Conservation (phyloP, 2,329 filamentous ascomycete genomes). For the Aspergillus costaricaensis region DNA sequence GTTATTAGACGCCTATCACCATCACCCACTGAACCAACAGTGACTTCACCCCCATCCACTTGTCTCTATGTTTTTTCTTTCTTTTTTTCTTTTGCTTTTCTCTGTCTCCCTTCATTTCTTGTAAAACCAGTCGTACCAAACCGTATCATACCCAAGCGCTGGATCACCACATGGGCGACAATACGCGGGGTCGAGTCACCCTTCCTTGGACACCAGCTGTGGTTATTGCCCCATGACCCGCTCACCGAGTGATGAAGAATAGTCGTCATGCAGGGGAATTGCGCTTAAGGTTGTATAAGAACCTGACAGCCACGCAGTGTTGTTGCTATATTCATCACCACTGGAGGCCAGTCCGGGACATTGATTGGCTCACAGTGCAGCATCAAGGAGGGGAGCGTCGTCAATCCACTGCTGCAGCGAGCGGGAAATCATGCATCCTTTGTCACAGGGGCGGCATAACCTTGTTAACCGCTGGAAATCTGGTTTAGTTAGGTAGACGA, state of each 20-base stretch:
- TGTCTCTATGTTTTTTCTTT: no score
- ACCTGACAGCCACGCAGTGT: neutral
- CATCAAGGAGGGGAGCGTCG: no score
- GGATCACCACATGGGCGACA: neutral
- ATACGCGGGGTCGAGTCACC: neutral
- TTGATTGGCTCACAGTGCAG: neutral
- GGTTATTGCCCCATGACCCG: neutral
- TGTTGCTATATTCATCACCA: slow-evolving; percentile 3
- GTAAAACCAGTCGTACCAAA: neutral
- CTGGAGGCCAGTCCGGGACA: neutral
- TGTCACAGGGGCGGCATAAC: neutral
- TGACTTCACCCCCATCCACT: neutral
- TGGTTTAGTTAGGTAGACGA: no score
- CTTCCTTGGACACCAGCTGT: neutral
- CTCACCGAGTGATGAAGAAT: slow-evolving; percentile 1
- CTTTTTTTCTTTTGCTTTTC: no score
- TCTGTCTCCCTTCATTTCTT: neutral
- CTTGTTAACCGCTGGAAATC: neutral
- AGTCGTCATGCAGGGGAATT: slow-evolving; percentile 3
- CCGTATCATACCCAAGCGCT: neutral
- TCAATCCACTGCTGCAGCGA: neutral
- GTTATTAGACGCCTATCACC: neutral
- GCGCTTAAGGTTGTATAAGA: slow-evolving; percentile 6
- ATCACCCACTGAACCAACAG: neutral
- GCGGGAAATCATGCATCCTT: neutral